Percentiles rank a stretch among this genome's conserved stretches.
These are phyloP conservation scores for Psidium friedrichsthalianum DNA, from an alignment of 345 rosid species.

Conservation along the genomic window DNA sequence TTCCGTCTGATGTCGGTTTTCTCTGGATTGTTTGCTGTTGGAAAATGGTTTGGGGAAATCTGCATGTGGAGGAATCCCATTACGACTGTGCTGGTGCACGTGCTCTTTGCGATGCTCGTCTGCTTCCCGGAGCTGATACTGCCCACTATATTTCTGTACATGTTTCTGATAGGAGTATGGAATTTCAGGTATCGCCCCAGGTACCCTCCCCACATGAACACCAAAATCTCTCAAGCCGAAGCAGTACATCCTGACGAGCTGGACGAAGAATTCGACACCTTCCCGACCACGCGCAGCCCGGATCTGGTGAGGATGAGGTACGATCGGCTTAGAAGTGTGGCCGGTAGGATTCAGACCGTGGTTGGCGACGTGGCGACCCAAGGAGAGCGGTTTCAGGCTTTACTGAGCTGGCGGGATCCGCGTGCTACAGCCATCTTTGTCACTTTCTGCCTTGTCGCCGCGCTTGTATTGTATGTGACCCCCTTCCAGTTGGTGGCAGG, in stretches of 20 bases:
- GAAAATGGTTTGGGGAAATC: conserved; percentile 74
- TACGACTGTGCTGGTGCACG: conserved; percentile 82
- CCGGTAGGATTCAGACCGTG: conserved; percentile 92
- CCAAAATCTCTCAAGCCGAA: conserved; percentile 81
- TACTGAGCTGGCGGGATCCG: conserved; percentile 97
- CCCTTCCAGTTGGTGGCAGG: conserved; percentile 84
- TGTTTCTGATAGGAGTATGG: conserved; percentile 91
- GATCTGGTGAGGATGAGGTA: conserved; percentile 85
- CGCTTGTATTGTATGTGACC: conserved; percentile 74
- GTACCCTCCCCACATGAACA: conserved; percentile 98
- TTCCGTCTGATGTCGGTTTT: conserved; percentile 77
- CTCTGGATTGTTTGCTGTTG: conserved; percentile 60
- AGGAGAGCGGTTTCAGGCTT: conserved; percentile 80
- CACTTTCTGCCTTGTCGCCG: conserved; percentile 69
- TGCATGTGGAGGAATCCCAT: conserved; percentile 87
- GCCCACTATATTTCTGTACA: conserved; percentile 83
- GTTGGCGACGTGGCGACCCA: conserved; percentile 95
- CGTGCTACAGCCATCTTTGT: conserved; percentile 72
- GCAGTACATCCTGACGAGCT: conserved; percentile 81
- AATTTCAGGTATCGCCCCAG: conserved; percentile 84
- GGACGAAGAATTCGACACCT: conserved; percentile 88
- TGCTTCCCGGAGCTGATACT: conserved; percentile 83
- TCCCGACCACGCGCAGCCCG: conserved; percentile 63
- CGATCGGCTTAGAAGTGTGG: conserved; percentile 86
- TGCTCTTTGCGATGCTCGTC: conserved; percentile 73